Evolutionary conservation across 805 yeast genomes (phyloP), one percentile per base, ranked within the genome.

Genomic region (Candida rishiriensis): DNA sequence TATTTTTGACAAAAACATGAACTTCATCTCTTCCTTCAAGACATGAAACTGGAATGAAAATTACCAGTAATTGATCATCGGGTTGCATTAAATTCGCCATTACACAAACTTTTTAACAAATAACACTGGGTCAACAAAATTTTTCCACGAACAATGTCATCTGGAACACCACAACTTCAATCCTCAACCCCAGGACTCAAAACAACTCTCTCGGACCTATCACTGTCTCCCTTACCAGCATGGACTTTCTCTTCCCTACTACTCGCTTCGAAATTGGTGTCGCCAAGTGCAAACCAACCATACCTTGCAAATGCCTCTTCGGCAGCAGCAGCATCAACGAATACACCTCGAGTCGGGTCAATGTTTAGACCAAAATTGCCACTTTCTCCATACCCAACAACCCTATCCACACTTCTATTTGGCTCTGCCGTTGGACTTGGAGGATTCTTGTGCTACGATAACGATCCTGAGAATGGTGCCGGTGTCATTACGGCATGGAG

Each of bases 401-500:
- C 54, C 12, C 4, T 49, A 8, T 50, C 56, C 17, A 56, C 59
- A 32, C 56, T 75, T 21, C 55, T 81, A 10, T 85, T 85, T 59
- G 85, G 88, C 5, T 65, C 75, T 1, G 80, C 85, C 33, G 66
- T 76, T 45, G 79, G 79, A 1, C 61, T 83, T 15, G 91, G 91
- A 21, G 81, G 86, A 3, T 84, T 78, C 69, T 83, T 89, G 70
- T 75, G 84, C 34, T 71, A 72, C 50, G 97, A 89, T 58, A 83
- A 86, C 13, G 96, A 88, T 56, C 64, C 79, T 16, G 73, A 75
- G 38, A 81, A 85, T 63, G 97, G 95, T 3, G 73, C 91, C 1
- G 96, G 96, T 0, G 84, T 89, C 56, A 69, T 76, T 7, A 71
- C 78, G 54, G 95, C 93, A 2, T 90, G 97, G 96, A 78, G 87